phyloP scores from a whole-genome alignment of 2,329 filamentous ascomycete species.

The Clathrospora elynae region DNA sequence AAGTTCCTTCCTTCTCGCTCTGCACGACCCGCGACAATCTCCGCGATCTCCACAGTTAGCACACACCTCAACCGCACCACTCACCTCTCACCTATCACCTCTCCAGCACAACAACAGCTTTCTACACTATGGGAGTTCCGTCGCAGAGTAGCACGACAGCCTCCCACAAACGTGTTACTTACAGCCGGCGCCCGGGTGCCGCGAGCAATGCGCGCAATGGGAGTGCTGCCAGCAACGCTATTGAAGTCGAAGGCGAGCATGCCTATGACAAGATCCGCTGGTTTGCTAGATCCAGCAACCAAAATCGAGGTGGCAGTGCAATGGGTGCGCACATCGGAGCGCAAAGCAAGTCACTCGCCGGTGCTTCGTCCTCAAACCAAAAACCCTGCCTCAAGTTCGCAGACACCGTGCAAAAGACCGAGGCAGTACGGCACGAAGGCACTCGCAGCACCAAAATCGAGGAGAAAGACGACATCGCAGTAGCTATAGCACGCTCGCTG shows the following conservation, averaged over 20 bases:
- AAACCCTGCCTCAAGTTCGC: neutral
- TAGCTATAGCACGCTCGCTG: conserved; percentile 12
- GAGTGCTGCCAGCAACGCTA: neutral
- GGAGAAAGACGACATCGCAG: conserved; percentile 8
- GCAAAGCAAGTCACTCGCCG: too few relatives aligned
- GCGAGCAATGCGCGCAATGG: too few relatives aligned
- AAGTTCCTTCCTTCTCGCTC: neutral
- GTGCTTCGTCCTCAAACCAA: too few relatives aligned
- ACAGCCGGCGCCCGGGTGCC: neutral
- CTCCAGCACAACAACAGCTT: neutral
- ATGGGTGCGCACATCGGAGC: too few relatives aligned
- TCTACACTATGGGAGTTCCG: neutral
- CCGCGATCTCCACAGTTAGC: neutral
- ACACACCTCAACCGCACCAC: neutral
- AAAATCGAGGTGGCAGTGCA: neutral
- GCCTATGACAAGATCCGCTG: conserved; percentile 2
- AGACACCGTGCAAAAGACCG: neutral
- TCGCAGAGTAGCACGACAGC: neutral
- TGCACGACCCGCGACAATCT: neutral
- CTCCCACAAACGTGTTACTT: neutral
- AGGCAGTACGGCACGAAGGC: neutral
- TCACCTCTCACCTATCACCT: too few relatives aligned
- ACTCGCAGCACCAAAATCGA: neutral
- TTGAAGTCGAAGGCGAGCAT: conserved; percentile 5
- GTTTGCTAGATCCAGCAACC: neutral